Evolutionary conservation across 1,139 yeast species (phyloP).

Genomic region (Diutina ranongensis): DNA sequence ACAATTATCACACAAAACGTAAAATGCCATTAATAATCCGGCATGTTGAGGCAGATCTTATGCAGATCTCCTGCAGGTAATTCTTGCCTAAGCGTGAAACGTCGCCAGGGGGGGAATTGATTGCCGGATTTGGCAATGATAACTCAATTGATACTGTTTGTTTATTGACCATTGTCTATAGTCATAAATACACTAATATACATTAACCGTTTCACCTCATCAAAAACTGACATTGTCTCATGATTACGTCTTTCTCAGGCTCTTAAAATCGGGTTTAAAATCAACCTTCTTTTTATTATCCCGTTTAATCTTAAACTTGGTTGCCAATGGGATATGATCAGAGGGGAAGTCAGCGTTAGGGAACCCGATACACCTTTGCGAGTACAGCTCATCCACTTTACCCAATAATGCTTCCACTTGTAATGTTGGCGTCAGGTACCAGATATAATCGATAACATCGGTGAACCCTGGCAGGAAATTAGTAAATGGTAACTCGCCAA

Average conservation of each 20-base stretch:
- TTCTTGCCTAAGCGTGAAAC: no score
- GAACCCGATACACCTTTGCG: constrained; percentile 71
- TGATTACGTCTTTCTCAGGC: constrained; percentile 40
- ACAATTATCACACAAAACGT: no score
- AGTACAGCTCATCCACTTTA: constrained; percentile 67
- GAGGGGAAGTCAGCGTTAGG: constrained; percentile 94
- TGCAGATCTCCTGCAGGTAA: no score
- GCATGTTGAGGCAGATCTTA: no score
- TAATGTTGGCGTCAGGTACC: constrained; percentile 76
- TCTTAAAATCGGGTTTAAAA: constrained; percentile 42
- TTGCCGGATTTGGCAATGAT: no score
- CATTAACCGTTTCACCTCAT: background rate
- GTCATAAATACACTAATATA: constrained; percentile 6
- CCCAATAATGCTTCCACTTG: constrained; percentile 83
- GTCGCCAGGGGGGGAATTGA: no score
- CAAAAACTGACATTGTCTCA: no score
- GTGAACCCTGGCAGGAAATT: constrained; percentile 90
- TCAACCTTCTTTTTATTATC: constrained; percentile 24
- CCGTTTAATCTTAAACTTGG: constrained; percentile 66
- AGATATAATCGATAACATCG: constrained; percentile 87
- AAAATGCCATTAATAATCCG: no score
- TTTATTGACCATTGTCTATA: background rate
- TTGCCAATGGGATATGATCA: constrained; percentile 80
- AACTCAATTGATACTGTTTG: no score
- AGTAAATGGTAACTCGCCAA: constrained; percentile 80